Evolutionary conservation across 2,329 filamentous ascomycete species (phyloP), one percentile per base, ranked within the genome.

Genomic region (Nothopassalora personata): DNA sequence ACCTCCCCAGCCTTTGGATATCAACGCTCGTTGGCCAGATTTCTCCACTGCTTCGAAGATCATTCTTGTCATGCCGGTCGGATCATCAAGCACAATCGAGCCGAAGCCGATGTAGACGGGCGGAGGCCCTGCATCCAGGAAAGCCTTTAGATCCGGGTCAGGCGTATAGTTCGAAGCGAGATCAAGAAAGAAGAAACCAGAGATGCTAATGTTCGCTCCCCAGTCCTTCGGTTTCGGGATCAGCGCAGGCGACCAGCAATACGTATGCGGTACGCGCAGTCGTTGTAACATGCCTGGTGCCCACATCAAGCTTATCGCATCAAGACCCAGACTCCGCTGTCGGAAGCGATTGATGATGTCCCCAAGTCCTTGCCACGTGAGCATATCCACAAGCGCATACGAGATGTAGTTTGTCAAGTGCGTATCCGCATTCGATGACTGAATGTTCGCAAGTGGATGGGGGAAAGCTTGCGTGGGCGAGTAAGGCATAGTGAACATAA

Each of bases 401-500:
- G 88, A 89, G 58, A 95, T 80, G 69, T 90, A 93, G 67, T 94
- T 96, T 0, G 89, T 88, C 59, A 90, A 81, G n/a, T 83, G 83
- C 5, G 84, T 80, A 67, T 94, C 90, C 1, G 88, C 87, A 66
- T 91, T 90, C 0, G 86, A 85, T 1, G 85, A 85, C 62, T 89
- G 83, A 58, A 96, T 86, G 64, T 94, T 93, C 0, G 91, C 90
- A 27, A 96, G 78, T 0, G 91, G 91, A 67, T 96, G 91, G 0
- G 90, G 89, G 65, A 96, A 96, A 0, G 88, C 84, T 70, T 90
- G 86, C 0, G 91, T 96, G 0, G 91, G 87, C 1, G 89, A 89
- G 87, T 90, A 96, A 0, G 91, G 91, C 90, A 96, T 96, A 1
- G 91, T 96, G 75, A 96, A 96, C 89, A 96, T 95, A 73, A 96